Evolutionary conservation across 2,329 filamentous ascomycete genomes (phyloP).

Genomic region (Lizonia empirigonia): DNA sequence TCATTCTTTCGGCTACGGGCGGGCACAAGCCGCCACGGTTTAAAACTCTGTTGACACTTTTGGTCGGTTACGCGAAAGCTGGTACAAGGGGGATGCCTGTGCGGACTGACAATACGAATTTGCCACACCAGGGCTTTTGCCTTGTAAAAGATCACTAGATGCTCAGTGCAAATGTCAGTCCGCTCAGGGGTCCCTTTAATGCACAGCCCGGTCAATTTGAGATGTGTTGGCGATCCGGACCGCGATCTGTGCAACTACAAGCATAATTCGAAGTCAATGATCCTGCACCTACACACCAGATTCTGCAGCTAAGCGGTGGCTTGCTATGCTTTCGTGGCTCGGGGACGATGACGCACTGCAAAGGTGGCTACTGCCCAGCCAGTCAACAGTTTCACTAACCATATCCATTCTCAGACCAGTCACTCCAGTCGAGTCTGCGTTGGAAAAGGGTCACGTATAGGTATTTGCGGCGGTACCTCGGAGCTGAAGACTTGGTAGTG

Average conservation of each 20-base stretch:
- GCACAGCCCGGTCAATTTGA: slow-evolving; percentile 17
- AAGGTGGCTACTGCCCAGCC: slow-evolving; percentile 4
- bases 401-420: slow-evolving; percentile 13
- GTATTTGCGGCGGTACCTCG: slow-evolving; percentile 3
- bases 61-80: slow-evolving; percentile 11
- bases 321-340: neutral
- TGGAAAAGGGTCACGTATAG: slow-evolving; percentile 3
- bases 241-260: slow-evolving; percentile 4
- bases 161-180: too few species aligned
- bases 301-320: neutral
- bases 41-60: slow-evolving; percentile 24
- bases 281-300: slow-evolving; percentile 14
- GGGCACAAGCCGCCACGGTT: slow-evolving; percentile 14
- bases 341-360: neutral
- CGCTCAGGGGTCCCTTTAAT: slow-evolving; percentile 17
- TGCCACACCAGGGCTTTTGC: too few species aligned
- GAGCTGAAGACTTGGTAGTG: neutral
- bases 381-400: slow-evolving; percentile 30
- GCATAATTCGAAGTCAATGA: slow-evolving; percentile 1
- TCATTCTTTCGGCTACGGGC: slow-evolving; percentile 14
- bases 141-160: too few species aligned
- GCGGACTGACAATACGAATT: too few species aligned
- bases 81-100: slow-evolving; percentile 27
- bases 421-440: slow-evolving; percentile 6
- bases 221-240: slow-evolving; percentile 15